Evolutionary conservation across 208 protist species (phyloP).

Genomic region (Herpetomonas samuelpessoai): DNA sequence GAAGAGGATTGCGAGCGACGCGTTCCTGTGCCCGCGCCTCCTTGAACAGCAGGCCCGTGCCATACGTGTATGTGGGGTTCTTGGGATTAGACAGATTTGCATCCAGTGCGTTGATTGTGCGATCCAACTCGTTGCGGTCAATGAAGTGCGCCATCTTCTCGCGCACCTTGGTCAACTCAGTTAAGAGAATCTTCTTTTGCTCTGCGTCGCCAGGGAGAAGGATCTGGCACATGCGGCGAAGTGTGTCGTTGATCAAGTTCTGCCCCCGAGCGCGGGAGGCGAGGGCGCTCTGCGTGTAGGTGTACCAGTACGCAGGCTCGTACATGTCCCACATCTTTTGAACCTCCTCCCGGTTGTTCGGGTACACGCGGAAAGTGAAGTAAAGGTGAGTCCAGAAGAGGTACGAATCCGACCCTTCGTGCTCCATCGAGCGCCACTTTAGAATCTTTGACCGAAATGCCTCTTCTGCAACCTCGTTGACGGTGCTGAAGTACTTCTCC

Average conservation of each 20-base stretch:
- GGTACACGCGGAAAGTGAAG: conserved; percentile 84
- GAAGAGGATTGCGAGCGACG: conserved; percentile 59
- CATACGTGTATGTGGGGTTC: conserved; percentile 73
- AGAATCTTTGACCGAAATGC: conserved; percentile 75
- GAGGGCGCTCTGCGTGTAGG: conserved; percentile 82
- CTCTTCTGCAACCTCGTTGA: conserved; percentile 64
- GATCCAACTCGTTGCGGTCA: conserved; percentile 69
- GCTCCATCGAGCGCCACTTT: conserved; percentile 66
- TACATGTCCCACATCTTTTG: conserved; percentile 82
- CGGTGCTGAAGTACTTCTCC: conserved; percentile 53
- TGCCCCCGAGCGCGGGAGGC: conserved; percentile 62
- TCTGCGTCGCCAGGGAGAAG: conserved; percentile 51
- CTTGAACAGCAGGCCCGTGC: conserved; percentile 62
- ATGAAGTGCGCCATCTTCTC: conserved; percentile 83
- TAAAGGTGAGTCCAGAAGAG: conserved; percentile 88
- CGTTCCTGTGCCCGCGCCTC: conserved; percentile 56
- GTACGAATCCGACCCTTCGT: conserved; percentile 74
- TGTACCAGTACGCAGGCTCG: conserved; percentile 77
- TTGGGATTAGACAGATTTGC: conserved; percentile 48
- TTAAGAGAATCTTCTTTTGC: conserved; percentile 60
- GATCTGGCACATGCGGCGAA: conserved; percentile 85
- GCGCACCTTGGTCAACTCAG: conserved; percentile 72
- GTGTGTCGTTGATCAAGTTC: conserved; percentile 74
- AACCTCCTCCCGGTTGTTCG: conserved; percentile 61
- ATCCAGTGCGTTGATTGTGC: conserved; percentile 73